Conservation (phyloP, 2,329 filamentous ascomycete species). For the Rhynchosporium graminicola region DNA sequence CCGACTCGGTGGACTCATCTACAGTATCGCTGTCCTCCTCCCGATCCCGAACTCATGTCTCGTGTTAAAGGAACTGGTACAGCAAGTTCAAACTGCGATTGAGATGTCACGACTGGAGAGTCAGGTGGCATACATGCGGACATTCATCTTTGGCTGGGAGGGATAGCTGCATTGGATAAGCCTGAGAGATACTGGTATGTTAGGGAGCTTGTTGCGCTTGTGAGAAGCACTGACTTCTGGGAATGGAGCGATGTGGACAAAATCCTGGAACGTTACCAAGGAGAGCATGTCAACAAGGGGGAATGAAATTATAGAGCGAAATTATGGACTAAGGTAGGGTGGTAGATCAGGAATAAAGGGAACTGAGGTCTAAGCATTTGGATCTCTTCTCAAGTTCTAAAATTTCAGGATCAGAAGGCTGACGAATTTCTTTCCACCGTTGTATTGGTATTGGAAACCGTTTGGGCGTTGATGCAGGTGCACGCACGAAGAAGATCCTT, state of each 20-base stretch:
- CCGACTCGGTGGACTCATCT: constrained; percentile 11
- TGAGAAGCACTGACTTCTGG: background rate
- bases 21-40: constrained; percentile 6
- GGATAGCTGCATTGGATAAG: constrained; percentile 17
- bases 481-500: no score
- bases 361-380: no score
- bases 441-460: no score
- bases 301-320: constrained; percentile 10
- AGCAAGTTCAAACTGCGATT: background rate
- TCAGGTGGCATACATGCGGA: background rate
- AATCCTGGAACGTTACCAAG: background rate
- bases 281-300: constrained; percentile 10
- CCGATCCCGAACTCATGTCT: constrained; percentile 13
- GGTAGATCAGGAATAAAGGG: background rate
- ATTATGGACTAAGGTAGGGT: background rate
- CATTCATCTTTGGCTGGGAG: constrained; percentile 17
- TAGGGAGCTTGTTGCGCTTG: background rate
- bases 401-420: no score
- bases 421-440: no score
- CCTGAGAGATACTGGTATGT: constrained; percentile 17
- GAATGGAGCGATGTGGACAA: constrained; percentile 12
- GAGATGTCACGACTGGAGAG: background rate
- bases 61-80: constrained; percentile 1
- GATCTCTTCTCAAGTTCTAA: no score
- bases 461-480: no score